Conservation (phyloP, 164 flowering plant genomes). For the Malania oleifera region DNA sequence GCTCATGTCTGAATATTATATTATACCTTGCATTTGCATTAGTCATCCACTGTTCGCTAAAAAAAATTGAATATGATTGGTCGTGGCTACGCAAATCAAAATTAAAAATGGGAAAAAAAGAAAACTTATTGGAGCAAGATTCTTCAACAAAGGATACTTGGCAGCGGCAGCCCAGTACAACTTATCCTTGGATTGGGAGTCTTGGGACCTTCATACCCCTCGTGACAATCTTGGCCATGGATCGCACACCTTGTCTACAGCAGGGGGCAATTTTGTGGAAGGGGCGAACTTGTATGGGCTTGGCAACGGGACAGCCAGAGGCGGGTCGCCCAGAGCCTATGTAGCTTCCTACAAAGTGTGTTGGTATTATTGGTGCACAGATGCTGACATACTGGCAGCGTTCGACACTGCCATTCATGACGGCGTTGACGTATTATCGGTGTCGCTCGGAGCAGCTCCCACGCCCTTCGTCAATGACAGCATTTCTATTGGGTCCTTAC, state of each 20-base stretch:
- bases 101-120: too few species aligned
- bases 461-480: neutral
- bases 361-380: neutral
- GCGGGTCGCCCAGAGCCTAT: neutral
- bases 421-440: neutral
- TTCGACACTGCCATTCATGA: neutral
- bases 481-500: neutral
- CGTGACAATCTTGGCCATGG: neutral
- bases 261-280: neutral
- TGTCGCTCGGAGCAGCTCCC: neutral
- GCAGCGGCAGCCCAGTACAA: too few species aligned
- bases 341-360: neutral
- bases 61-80: too few species aligned
- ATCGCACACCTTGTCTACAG: neutral
- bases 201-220: neutral
- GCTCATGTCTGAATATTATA: too few species aligned
- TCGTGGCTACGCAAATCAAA: too few species aligned
- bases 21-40: too few species aligned
- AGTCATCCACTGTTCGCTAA: too few species aligned
- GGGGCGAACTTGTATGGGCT: neutral
- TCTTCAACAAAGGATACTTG: too few species aligned
- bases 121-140: too few species aligned
- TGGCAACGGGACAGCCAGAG: neutral
- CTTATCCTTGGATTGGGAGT: too few species aligned
- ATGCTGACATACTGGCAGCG: neutral